Evolutionary conservation across 305 asterid genomes (phyloP).

Genomic region (Ilex paraguariensis): DNA sequence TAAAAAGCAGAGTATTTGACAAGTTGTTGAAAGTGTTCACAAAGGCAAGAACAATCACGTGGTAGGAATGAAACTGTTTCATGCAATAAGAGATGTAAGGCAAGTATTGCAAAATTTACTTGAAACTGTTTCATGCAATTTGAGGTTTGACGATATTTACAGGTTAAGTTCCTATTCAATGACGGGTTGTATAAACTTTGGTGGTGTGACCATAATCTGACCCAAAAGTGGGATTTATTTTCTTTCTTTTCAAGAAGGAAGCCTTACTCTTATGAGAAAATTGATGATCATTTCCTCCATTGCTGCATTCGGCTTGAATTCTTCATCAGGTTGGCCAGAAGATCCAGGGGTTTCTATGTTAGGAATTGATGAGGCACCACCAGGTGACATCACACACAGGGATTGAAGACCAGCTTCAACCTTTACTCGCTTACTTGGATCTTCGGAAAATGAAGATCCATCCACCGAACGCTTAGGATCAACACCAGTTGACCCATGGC

Average conservation of each 20-base stretch:
- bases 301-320: conserved; percentile 99
- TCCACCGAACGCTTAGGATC: conserved; percentile 71
- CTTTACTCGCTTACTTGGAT: conserved; percentile 84
- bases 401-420: conserved; percentile 97
- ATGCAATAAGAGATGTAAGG: too few relatives aligned
- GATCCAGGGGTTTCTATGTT: conserved; percentile 94
- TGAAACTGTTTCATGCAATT: too few relatives aligned
- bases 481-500: conserved; percentile 46
- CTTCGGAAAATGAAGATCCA: conserved; percentile 86
- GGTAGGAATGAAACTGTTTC: too few relatives aligned
- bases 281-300: conserved; percentile 99
- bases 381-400: conserved; percentile 95
- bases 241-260: neutral
- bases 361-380: conserved; percentile 89
- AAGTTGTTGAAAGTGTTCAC: too few relatives aligned
- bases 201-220: too few relatives aligned
- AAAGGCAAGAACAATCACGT: too few relatives aligned
- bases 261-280: conserved; percentile 87
- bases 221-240: too few relatives aligned
- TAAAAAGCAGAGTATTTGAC: too few relatives aligned
- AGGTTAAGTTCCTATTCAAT: too few relatives aligned
- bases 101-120: too few relatives aligned
- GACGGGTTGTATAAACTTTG: too few relatives aligned
- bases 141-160: too few relatives aligned
- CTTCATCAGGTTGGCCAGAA: conserved; percentile 95